Base-by-base conservation (phyloP, 1,139 yeast genomes). In the Saccharomyces hybrid region DNA sequence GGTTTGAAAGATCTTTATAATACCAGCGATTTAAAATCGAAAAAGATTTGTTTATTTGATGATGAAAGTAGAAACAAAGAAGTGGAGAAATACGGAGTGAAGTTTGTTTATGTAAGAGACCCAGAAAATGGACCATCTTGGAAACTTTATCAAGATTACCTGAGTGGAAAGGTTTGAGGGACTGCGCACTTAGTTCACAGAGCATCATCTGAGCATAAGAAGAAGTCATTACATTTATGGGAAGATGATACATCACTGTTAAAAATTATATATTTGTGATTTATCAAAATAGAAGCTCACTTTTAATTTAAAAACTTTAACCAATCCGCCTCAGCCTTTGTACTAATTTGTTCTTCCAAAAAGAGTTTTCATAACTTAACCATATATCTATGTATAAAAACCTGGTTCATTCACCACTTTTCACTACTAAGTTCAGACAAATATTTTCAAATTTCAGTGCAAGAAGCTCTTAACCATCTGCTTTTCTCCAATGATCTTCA, bases 31-130 rank as follows among this genome's bases (percentile, higher is more conserved):
- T 52, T 65, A 27, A 58, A 59, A 9, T 64, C 69, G 9, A 75
- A 77, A 2, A 71, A 73, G 28, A 76, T 81, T 61, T 75, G 81
- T 44, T 68, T 83, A 44, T 82, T 76, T 61, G 86, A 82, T 61
- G 86, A 82, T 64, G 87, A 82, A 61, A 65, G 68, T 52, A 74
- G 86, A 63, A 82, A 82, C 60, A 73, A 70, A 59, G 87, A 82
- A 59, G 86, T 82, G 2, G 76, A 75, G 58, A 56, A 57, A 11
- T 73, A 80, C 41, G 80, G 81, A 14, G 81, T 83, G 55, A 74
- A 75, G 55, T 82, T 81, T 66, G 78, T 69, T 3, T 68, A 65
- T 49, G 64, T 69, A 5, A 62, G 50, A 46, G 70, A 68, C 54
- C 63, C 68, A 3, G 65, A 65, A 44, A 56, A 57, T 27, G 72